phyloP scores from a whole-genome alignment of 768 basidiomycete genomes.

The Atractiella rhizophila region DNA sequence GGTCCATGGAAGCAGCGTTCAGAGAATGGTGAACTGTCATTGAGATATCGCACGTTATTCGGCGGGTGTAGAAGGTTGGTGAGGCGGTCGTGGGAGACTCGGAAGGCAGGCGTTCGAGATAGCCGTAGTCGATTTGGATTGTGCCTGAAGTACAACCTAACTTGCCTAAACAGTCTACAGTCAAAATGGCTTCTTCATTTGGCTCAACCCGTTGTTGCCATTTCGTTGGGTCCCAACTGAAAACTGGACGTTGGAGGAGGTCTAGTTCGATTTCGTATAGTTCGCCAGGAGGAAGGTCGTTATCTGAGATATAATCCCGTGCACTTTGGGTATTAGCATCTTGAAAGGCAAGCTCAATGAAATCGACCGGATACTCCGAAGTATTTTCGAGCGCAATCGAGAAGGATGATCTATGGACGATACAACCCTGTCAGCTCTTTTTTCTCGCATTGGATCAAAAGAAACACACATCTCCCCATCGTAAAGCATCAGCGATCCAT shows the following conservation, averaged over 20 bases:
- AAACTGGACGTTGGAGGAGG: constrained; percentile 48
- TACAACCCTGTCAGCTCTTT: constrained; percentile 1
- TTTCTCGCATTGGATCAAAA: not conserved
- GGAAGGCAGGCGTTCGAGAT: constrained; percentile 28
- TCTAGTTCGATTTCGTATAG: constrained; percentile 75
- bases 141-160: constrained; percentile 49
- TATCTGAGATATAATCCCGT: constrained; percentile 40
- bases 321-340: constrained; percentile 64
- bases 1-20: constrained; percentile 58
- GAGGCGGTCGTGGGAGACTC: constrained; percentile 20
- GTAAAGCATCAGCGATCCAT: constrained; percentile 83
- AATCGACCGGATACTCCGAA: constrained; percentile 56
- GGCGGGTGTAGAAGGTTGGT: constrained; percentile 72
- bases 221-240: constrained; percentile 37
- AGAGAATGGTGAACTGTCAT: constrained; percentile 92
- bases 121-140: constrained; percentile 61
- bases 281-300: constrained; percentile 48
- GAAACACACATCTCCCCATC: constrained; percentile 59
- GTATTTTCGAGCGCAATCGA: constrained; percentile 75
- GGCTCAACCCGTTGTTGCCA: constrained; percentile 34
- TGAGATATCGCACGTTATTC: constrained; percentile 60
- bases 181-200: constrained; percentile 42
- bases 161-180: constrained; percentile 60
- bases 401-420: constrained; percentile 39
- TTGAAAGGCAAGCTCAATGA: constrained; percentile 60